phyloP scores from a whole-genome alignment of 805 yeast genomes.

The Wickerhamomyces chaumierensis region DNA sequence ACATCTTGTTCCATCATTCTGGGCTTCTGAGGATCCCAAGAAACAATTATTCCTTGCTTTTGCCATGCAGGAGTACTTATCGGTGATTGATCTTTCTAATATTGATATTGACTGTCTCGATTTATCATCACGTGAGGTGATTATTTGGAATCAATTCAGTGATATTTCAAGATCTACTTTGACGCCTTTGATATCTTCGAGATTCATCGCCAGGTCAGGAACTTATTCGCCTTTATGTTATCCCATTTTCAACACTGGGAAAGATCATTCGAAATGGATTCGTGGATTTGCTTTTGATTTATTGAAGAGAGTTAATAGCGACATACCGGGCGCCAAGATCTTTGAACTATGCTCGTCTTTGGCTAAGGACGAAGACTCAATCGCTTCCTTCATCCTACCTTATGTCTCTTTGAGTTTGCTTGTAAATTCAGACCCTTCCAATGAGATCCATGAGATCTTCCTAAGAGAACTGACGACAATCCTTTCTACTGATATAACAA shows the following conservation, averaged over 20 bases:
- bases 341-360: slow-evolving; percentile 54
- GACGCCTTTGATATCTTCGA: slow-evolving; percentile 63
- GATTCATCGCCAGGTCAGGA: slow-evolving; percentile 43
- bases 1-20: slow-evolving; percentile 70
- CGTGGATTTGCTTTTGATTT: slow-evolving; percentile 57
- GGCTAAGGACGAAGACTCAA: slow-evolving; percentile 54
- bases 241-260: slow-evolving; percentile 52
- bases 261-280: slow-evolving; percentile 63
- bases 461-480: slow-evolving; percentile 49
- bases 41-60: slow-evolving; percentile 76
- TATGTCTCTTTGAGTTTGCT: slow-evolving; percentile 61
- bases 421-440: slow-evolving; percentile 30
- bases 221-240: slow-evolving; percentile 34
- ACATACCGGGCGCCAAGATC: slow-evolving; percentile 28
- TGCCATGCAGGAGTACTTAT: slow-evolving; percentile 79
- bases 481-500: slow-evolving; percentile 34
- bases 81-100: slow-evolving; percentile 38
- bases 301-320: slow-evolving; percentile 27
- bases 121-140: slow-evolving; percentile 17
- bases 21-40: slow-evolving; percentile 83
- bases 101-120: slow-evolving; percentile 20
- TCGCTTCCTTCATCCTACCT: slow-evolving; percentile 66
- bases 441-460: slow-evolving; percentile 29
- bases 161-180: slow-evolving; percentile 62
- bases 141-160: slow-evolving; percentile 52